Conservation (phyloP, 2,329 filamentous ascomycete species). For the Ustilaginoidea virens region DNA sequence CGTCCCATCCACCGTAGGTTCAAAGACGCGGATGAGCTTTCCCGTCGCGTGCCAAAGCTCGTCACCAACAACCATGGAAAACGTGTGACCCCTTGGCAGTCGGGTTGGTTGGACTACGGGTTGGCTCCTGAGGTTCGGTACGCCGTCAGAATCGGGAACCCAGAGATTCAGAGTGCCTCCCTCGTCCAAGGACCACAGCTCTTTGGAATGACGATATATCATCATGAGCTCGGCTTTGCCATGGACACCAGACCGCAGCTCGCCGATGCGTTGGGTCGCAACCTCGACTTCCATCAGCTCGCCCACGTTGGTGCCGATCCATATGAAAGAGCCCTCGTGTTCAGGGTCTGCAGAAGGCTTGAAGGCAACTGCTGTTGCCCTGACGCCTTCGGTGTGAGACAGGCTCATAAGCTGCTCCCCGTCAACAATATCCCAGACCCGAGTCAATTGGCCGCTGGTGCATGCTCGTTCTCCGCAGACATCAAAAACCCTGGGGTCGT, state of each 20-base stretch:
- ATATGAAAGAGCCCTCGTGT: slow-evolving; percentile 67
- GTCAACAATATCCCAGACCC: slow-evolving; percentile 73
- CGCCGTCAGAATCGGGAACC: slow-evolving; percentile 57
- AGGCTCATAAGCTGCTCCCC: slow-evolving; percentile 71
- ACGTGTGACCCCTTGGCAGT: slow-evolving; percentile 67
- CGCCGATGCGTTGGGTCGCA: slow-evolving; percentile 51
- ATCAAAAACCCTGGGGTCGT: slow-evolving; percentile 75
- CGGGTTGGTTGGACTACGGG: slow-evolving; percentile 57
- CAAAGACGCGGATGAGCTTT: slow-evolving; percentile 75
- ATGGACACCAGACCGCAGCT: slow-evolving; percentile 57
- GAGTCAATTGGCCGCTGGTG: slow-evolving; percentile 72
- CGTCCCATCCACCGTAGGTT: slow-evolving; percentile 53
- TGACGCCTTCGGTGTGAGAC: slow-evolving; percentile 71
- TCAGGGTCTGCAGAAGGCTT: slow-evolving; percentile 66
- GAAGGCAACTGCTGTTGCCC: slow-evolving; percentile 68
- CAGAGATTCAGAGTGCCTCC: slow-evolving; percentile 76
- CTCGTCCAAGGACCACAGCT: slow-evolving; percentile 91
- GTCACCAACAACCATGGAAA: slow-evolving; percentile 74
- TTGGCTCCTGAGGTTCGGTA: slow-evolving; percentile 58
- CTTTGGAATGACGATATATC: slow-evolving; percentile 73
- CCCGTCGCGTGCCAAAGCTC: slow-evolving; percentile 79
- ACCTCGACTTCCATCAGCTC: slow-evolving; percentile 87
- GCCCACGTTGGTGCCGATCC: slow-evolving; percentile 80
- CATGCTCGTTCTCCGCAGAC: slow-evolving; percentile 80
- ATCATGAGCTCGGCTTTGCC: slow-evolving; percentile 64